Base-by-base conservation (phyloP, 192 early-diverging fungal genomes). In the Gaertneriomyces sp. region DNA sequence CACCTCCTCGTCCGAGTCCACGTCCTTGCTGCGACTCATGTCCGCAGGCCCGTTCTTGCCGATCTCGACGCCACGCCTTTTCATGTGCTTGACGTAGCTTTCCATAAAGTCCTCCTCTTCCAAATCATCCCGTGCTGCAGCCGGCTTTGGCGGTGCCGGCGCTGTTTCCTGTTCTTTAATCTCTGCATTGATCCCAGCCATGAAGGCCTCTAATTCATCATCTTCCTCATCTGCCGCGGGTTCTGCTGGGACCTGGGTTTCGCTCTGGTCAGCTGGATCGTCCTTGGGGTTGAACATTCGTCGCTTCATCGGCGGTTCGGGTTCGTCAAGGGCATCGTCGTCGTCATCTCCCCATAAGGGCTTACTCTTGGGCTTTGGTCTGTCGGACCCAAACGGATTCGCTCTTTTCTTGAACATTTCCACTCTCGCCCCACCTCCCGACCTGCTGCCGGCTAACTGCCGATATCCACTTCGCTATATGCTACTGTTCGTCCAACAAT, bases 201-300 rank as follows among this genome's bases (percentile, higher is more conserved):
- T 93, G 72, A 91, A 93, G 14, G 90, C 89, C 60, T 93, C 91
- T 45, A 93, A 70, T 12, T 88, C 88, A 77, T 93, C 91, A 51
- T 60, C 70, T 25, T 72, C 70, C 12, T 71, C 70, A 0, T 44
- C 63, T 6, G 45, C 59, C 54, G 45, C 45, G 59, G 4, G 38
- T 19, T 5, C n/a, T 47, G 42, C 56, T 20, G 1, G 4, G 54
- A 16, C 39, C 12, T 39, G 45, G 42, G 14, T 19, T 0, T 40
- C 41, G 57, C 10, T 25, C 6, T 58, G 46, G 42, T 57, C 65
- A 14, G 12, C 8, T 33, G 25, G 2, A 9, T 46, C 65, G 1
- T 67, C 57, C 39, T 47, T 46, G 11, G 33, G 17, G 12, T 58
- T 40, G 17, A 59, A 16, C 39, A 65, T 65, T 42, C 63, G 9